These are phyloP conservation scores for Neofusicoccum ribis DNA, from an alignment of 2,329 filamentous ascomycete species.

Conservation along the genomic window DNA sequence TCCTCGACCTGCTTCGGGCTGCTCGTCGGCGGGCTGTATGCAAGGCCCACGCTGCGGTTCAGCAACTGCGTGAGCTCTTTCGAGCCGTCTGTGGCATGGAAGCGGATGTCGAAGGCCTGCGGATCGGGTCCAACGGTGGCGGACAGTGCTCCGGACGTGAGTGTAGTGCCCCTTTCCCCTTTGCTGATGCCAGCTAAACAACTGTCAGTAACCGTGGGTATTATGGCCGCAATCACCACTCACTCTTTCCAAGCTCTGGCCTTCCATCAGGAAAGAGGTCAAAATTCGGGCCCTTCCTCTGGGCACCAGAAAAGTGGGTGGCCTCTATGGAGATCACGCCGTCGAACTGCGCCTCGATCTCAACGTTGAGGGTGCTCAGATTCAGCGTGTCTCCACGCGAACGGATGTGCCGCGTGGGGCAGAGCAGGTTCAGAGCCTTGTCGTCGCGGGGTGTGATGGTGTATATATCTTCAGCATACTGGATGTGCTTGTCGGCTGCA, in stretches of 20 bases:
- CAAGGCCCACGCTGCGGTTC: conserved; percentile 58
- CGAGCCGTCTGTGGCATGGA: conserved; percentile 52
- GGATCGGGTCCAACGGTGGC: conserved; percentile 52
- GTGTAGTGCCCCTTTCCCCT: conserved; percentile 47
- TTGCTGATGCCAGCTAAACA: conserved; percentile 40
- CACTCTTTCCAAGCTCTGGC: conserved; percentile 31
- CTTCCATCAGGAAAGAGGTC: conserved; percentile 58
- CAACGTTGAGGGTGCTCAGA: conserved; percentile 55
- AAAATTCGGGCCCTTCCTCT: conserved; percentile 56
- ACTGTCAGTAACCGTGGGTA: not conserved
- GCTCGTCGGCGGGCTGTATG: conserved; percentile 56
- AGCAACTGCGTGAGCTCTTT: conserved; percentile 57
- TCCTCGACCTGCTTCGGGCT: conserved; percentile 57
- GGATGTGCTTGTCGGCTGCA: conserved; percentile 59
- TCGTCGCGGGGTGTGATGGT: conserved; percentile 48
- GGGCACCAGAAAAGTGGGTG: conserved; percentile 59
- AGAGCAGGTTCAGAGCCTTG: conserved; percentile 56
- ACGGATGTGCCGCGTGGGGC: conserved; percentile 58
- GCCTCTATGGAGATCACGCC: conserved; percentile 62
- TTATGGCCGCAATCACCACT: conserved; percentile 24
- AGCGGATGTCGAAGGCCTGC: conserved; percentile 58
- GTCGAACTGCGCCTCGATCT: conserved; percentile 58
- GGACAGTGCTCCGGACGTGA: conserved; percentile 54
- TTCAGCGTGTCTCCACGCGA: conserved; percentile 59
- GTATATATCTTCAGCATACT: conserved; percentile 67